phyloP scores from a whole-genome alignment of 768 basidiomycete genomes.

The Gloeophyllum trabeum region DNA sequence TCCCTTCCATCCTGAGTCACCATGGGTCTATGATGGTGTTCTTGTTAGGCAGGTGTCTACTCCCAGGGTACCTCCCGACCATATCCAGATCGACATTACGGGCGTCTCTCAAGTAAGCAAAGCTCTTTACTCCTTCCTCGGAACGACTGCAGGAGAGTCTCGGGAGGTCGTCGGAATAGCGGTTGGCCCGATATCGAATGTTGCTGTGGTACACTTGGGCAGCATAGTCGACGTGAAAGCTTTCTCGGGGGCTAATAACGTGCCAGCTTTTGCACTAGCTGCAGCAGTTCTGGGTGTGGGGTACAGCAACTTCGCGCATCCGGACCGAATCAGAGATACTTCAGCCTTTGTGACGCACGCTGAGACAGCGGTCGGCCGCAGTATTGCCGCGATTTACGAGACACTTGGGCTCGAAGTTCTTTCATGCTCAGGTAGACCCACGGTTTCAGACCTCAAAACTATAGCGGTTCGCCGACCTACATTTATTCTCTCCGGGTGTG shows the following conservation, averaged over 20 bases:
- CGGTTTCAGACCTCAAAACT: no score
- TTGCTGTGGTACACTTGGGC: background rate
- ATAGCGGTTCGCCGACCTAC: background rate
- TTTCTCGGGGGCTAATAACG: no score
- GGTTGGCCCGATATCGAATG: background rate
- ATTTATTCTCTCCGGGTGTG: constrained; percentile 6
- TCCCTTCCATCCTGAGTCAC: constrained; percentile 2
- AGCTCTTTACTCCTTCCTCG: background rate
- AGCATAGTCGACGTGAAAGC: no score
- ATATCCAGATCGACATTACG: background rate
- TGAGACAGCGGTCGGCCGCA: no score
- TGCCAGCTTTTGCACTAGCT: no score
- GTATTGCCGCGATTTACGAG: no score
- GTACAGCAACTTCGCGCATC: no score
- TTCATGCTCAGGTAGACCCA: no score
- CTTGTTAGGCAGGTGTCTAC: background rate
- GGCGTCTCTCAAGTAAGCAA: background rate
- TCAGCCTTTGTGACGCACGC: no score
- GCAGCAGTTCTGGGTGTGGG: no score
- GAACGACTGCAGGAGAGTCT: background rate
- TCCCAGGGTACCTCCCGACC: background rate
- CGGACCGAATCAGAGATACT: no score
- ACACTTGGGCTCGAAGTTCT: no score
- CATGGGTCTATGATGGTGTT: constrained; percentile 6
- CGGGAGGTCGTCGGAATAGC: background rate